Percentiles rank a stretch among this genome's conserved stretches.
Conservation (phyloP, 2,329 filamentous ascomycete species). For the Zasmidium cellare region DNA sequence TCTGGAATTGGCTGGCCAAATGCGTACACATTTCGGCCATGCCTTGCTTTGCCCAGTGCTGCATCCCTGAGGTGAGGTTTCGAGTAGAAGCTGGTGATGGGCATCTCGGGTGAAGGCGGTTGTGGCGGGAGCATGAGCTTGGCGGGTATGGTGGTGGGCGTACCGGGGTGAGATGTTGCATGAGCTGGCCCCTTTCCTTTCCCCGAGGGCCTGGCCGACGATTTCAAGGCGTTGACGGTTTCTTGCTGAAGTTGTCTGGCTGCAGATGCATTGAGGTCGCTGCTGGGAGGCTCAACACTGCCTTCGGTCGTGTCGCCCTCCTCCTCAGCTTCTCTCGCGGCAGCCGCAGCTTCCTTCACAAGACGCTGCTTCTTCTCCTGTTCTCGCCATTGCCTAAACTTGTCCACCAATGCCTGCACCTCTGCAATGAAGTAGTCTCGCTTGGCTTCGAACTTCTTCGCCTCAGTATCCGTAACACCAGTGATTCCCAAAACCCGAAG, state of each 20-base stretch:
- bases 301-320: constrained; percentile 40
- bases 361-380: constrained; percentile 82
- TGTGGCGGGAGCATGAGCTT: constrained; percentile 24
- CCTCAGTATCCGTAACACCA: constrained; percentile 78
- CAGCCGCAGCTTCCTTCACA: constrained; percentile 67
- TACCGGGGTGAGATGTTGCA: constrained; percentile 15
- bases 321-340: constrained; percentile 48
- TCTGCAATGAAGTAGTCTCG: constrained; percentile 81
- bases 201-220: constrained; percentile 31
- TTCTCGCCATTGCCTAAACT: constrained; percentile 83
- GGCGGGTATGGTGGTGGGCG: constrained; percentile 16
- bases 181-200: constrained; percentile 34
- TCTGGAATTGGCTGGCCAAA: constrained; percentile 84
- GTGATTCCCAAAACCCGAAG: constrained; percentile 87
- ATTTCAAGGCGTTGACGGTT: constrained; percentile 56
- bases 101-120: constrained; percentile 41
- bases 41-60: constrained; percentile 71
- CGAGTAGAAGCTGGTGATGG: constrained; percentile 77
- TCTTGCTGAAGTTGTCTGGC: constrained; percentile 76
- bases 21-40: constrained; percentile 70
- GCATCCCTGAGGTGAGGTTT: constrained; percentile 78
- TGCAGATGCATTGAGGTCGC: constrained; percentile 68
- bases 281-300: constrained; percentile 59
- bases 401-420: constrained; percentile 77
- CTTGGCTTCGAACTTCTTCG: constrained; percentile 83